Evolutionary conservation across 2,329 filamentous ascomycete species (phyloP).

Genomic region (Fusarium stilboides): DNA sequence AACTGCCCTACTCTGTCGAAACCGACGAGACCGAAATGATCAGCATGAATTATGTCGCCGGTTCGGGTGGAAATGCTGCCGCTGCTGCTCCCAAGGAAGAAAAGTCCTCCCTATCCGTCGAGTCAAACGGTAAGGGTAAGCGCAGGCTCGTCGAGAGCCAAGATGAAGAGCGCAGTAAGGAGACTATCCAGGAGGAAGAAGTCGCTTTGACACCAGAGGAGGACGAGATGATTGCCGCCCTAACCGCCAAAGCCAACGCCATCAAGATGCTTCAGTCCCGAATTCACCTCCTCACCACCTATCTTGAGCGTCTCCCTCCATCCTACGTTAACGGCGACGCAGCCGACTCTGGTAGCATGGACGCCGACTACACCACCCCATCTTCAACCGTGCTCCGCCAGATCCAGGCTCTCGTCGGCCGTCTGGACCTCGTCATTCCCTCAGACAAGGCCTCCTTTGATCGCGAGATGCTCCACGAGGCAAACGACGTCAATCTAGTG

Average conservation of each 20-base stretch:
- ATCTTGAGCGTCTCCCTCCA: conserved; percentile 80
- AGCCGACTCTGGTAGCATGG: conserved; percentile 55
- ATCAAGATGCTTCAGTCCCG: conserved; percentile 92
- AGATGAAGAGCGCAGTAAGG: conserved; percentile 46
- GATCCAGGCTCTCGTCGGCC: conserved; percentile 87
- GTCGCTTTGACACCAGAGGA: conserved; percentile 70
- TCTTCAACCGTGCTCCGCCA: conserved; percentile 86
- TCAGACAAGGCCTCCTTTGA: conserved; percentile 76
- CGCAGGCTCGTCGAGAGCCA: conserved; percentile 57
- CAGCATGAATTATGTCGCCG: conserved; percentile 91
- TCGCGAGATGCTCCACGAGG: conserved; percentile 80
- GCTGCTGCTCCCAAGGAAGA: conserved; percentile 69
- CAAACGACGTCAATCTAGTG: conserved; percentile 87
- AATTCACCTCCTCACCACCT: conserved; percentile 80
- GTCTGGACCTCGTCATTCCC: conserved; percentile 86
- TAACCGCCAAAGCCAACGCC: conserved; percentile 92
- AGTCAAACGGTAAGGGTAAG: conserved; percentile 69
- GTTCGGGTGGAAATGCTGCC: conserved; percentile 82
- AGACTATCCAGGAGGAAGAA: conserved; percentile 54
- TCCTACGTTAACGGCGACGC: conserved; percentile 71
- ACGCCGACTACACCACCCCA: conserved; percentile 59
- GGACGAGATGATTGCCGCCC: conserved; percentile 73
- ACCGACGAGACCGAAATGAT: conserved; percentile 99
- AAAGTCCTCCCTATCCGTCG: conserved; percentile 59
- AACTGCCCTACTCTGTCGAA: conserved; percentile 89